phyloP scores from a whole-genome alignment of 805 yeast genomes.

The Diddensiella transvaalensis region DNA sequence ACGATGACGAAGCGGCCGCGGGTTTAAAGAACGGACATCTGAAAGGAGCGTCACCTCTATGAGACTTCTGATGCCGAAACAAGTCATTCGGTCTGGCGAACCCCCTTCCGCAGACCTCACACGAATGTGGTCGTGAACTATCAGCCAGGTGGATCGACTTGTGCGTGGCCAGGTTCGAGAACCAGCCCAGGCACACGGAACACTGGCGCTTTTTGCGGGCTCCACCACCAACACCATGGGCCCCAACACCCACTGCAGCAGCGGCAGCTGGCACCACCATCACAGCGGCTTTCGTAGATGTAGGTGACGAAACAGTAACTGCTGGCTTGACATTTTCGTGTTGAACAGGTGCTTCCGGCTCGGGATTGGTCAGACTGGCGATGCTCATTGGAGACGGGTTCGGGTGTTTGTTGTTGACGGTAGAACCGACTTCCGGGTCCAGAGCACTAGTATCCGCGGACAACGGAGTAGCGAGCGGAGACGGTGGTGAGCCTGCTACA shows the following conservation, averaged over 20 bases:
- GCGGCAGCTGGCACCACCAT: too few species aligned
- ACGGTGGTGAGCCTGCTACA: too few species aligned
- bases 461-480: constrained; percentile 7
- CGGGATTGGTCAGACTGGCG: constrained; percentile 25
- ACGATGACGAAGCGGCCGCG: constrained; percentile 9
- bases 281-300: constrained; percentile 13
- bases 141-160: constrained; percentile 72
- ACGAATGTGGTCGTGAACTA: constrained; percentile 69
- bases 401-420: neutral
- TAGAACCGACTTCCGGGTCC: neutral
- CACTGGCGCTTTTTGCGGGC: constrained; percentile 63
- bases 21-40: constrained; percentile 67
- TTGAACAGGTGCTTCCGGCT: constrained; percentile 2
- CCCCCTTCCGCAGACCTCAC: constrained; percentile 76
- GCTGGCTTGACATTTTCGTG: too few species aligned
- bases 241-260: constrained; percentile 22
- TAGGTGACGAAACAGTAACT: constrained; percentile 19
- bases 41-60: constrained; percentile 74
- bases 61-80: constrained; percentile 80
- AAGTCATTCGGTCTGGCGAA: constrained; percentile 86
- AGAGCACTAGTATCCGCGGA: constrained; percentile 7
- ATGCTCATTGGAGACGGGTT: constrained; percentile 25
- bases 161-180: constrained; percentile 80
- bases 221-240: too few species aligned
- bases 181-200: constrained; percentile 62